Evolutionary conservation across 2,329 filamentous ascomycete species (phyloP), one percentile per base, ranked within the genome.

Genomic region (Xylaria sp.): DNA sequence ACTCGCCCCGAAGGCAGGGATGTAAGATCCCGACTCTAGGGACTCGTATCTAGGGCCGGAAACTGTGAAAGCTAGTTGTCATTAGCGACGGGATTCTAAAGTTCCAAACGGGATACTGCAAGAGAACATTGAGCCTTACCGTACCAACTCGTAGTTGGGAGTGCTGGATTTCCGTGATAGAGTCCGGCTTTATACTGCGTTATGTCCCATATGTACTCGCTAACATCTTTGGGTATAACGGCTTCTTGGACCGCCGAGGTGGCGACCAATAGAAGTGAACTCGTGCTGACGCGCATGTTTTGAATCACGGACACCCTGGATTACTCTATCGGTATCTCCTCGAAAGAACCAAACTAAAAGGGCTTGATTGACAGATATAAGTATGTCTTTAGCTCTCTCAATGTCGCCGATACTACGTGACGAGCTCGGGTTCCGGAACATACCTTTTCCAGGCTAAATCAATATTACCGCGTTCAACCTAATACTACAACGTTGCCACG

Each of bases 171-270:
- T 4, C 62, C 62, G n/a, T 64, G 62, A 19, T 58, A 64, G 10
- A 64, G 59, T 4, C 62, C 62, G 13, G 62, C 62, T 35, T 64
- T 58, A n/a, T 35, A 64, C 9, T 56, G 54, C 15, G 62, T 64
- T 27, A 62, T 25, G 15, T 54, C 25, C 62, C 58, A 64, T 4
- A 31, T 29, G 37, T 64, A 64, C 13, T 53, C 54, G 17, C 21
- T 13, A 4, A 11, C 33, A 15, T 38, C 46, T 17, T 33, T 40
- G 3, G 17, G 35, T 9, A 56, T 9, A 21, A 40, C 58, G 2
- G 19, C 23, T 1, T 51, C 62, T 4, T 31, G 41, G 6, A 17
- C 35, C 29, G 46, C 46, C 23, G 52, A 58, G 35, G 59, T 29
- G 11, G 40, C 40, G 17, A 48, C n/a, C 4, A 56, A 23, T 15